These are phyloP conservation scores for Kickxella alabastrina DNA, from an alignment of 192 early-diverging fungal genomes.

Conservation along the genomic window DNA sequence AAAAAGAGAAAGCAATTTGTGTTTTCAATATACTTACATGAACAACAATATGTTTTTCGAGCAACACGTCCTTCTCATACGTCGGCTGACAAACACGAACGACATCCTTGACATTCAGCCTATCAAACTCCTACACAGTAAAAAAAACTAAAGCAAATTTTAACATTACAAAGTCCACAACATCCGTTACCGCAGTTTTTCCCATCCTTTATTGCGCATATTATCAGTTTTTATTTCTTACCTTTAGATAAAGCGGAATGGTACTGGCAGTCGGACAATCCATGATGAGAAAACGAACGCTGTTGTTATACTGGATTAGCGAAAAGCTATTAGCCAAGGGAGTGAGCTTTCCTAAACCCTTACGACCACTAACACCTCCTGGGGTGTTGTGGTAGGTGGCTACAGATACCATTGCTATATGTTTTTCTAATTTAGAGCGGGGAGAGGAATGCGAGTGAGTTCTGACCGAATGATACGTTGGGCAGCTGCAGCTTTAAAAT, in stretches of 20 bases:
- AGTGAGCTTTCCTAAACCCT: conserved; percentile 45
- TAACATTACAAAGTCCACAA: neutral
- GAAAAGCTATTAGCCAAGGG: conserved; percentile 49
- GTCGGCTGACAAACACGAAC: conserved; percentile 91
- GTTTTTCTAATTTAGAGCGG: conserved; percentile 26
- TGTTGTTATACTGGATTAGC: conserved; percentile 44
- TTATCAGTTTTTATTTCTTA: conserved; percentile 9
- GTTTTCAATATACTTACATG: conserved; percentile 44
- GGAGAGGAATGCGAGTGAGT: conserved; percentile 46
- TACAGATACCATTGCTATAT: conserved; percentile 36
- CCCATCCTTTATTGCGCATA: neutral
- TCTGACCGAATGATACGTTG: conserved; percentile 40
- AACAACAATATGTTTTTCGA: conserved; percentile 64
- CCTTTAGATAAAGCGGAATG: conserved; percentile 66
- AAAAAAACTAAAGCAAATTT: conserved; percentile 5
- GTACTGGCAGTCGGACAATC: conserved; percentile 88
- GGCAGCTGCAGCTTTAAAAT: conserved; percentile 37
- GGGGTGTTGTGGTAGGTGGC: conserved; percentile 31
- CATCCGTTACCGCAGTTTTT: neutral
- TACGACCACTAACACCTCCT: conserved; percentile 25
- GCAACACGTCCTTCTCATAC: conserved; percentile 65
- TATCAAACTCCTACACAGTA: conserved; percentile 57
- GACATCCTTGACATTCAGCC: conserved; percentile 75
- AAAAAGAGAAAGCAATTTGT: no score
- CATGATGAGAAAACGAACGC: conserved; percentile 82